These are phyloP conservation scores for Auricularia heimuer DNA, from an alignment of 768 basidiomycete genomes.

Conservation along the genomic window DNA sequence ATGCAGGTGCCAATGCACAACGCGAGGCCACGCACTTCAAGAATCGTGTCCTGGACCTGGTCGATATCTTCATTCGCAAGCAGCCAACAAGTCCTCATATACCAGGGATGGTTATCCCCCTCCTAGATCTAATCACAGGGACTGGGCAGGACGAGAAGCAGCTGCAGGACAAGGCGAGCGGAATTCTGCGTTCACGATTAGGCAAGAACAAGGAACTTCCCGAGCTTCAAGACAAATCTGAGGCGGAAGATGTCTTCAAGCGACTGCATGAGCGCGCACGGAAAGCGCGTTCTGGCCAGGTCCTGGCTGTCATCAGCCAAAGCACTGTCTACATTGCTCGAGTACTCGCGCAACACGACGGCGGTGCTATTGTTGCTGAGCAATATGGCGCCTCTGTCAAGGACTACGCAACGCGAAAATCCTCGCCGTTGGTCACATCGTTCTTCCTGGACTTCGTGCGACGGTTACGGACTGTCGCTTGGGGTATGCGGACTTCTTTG, in stretches of 20 bases:
- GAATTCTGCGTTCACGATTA: slow-evolving; percentile 65
- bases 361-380: slow-evolving; percentile 35
- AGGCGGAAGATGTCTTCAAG: slow-evolving; percentile 38
- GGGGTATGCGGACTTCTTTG: slow-evolving; percentile 54
- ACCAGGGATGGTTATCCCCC: slow-evolving; percentile 58
- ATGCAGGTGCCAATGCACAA: slow-evolving; percentile 54
- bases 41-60: slow-evolving; percentile 88
- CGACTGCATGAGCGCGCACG: slow-evolving; percentile 66
- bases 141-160: slow-evolving; percentile 73
- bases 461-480: slow-evolving; percentile 53
- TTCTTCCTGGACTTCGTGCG: slow-evolving; percentile 76
- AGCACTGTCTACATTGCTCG: slow-evolving; percentile 64
- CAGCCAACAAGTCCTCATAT: slow-evolving; percentile 65
- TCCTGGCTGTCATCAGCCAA: slow-evolving; percentile 53
- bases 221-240: slow-evolving; percentile 33
- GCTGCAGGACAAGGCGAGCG: slow-evolving; percentile 78
- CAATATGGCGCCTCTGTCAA: slow-evolving; percentile 55
- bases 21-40: slow-evolving; percentile 94
- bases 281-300: slow-evolving; percentile 50
- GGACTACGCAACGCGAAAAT: slow-evolving; percentile 76
- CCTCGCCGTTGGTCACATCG: slow-evolving; percentile 55
- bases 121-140: slow-evolving; percentile 63
- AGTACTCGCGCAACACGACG: slow-evolving; percentile 30
- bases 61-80: slow-evolving; percentile 74
- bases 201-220: slow-evolving; percentile 66